A percentile compares a stretch with the other conserved stretches of the same genome.
Conservation (phyloP, 1,139 yeast species). For the Geotrichum aggregatum region DNA sequence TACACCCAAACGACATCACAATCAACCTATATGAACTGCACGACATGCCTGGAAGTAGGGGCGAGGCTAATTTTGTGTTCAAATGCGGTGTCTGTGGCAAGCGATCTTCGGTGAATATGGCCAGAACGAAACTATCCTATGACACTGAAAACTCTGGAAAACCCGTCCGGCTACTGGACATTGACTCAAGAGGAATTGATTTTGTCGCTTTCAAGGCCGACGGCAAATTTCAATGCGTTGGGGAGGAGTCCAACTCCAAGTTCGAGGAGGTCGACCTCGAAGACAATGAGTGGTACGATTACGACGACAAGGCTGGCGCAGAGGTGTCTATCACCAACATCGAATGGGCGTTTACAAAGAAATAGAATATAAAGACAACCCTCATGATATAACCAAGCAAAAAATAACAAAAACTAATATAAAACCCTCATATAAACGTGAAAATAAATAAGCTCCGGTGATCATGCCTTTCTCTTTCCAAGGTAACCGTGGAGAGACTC, state of each 20-base stretch:
- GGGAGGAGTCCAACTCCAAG: constrained; percentile 49
- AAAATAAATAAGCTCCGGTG: neutral
- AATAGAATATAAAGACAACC: constrained; percentile 22
- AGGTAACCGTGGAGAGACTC: constrained; percentile 16
- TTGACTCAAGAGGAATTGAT: constrained; percentile 85
- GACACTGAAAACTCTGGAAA: constrained; percentile 40
- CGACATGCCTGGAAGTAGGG: constrained; percentile 68
- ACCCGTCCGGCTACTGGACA: constrained; percentile 48
- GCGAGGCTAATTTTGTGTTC: constrained; percentile 80
- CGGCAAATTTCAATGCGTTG: constrained; percentile 58
- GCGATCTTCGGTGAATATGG: constrained; percentile 38
- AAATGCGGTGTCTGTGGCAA: constrained; percentile 66
- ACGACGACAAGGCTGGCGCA: constrained; percentile 82
- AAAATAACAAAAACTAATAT: neutral
- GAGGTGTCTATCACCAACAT: constrained; percentile 59
- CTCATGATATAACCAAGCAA: neutral
- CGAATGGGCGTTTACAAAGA: constrained; percentile 50
- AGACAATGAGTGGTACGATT: constrained; percentile 92
- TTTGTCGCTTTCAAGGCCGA: constrained; percentile 63
- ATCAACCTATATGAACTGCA: constrained; percentile 58
- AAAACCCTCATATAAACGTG: neutral
- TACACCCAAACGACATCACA: constrained; percentile 67
- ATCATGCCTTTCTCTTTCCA: constrained; percentile 3
- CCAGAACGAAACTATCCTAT: constrained; percentile 28
- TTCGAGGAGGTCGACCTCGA: constrained; percentile 66